A percentile compares a stretch with the other conserved stretches of the same genome.
Evolutionary conservation across 306 rosid species (phyloP).

Genomic region (Mimosa pudica): DNA sequence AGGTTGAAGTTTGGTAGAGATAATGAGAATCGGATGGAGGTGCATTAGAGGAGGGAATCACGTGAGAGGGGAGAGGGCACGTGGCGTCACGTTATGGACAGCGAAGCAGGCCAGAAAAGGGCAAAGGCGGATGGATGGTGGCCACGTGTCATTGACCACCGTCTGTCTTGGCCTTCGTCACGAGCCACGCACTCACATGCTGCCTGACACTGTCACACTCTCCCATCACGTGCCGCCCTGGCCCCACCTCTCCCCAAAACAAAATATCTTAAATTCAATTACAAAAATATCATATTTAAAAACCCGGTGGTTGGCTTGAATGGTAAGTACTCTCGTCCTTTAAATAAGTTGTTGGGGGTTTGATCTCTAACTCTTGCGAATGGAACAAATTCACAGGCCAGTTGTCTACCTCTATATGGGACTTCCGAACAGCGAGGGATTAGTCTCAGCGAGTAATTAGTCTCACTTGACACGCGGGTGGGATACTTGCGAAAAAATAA

Average conservation of each 20-base stretch:
- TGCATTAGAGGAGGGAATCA: conserved; percentile 30
- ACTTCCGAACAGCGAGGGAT: too few relatives aligned
- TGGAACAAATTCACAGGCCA: too few relatives aligned
- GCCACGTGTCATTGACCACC: conserved; percentile 77
- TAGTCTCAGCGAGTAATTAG: too few relatives aligned
- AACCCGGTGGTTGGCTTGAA: too few relatives aligned
- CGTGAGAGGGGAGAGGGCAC: conserved; percentile 52
- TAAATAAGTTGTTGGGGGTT: too few relatives aligned
- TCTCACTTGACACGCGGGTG: too few relatives aligned
- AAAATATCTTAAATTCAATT: background rate
- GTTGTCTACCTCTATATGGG: too few relatives aligned
- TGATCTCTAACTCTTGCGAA: too few relatives aligned
- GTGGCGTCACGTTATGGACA: conserved; percentile 54
- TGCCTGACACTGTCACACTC: conserved; percentile 51
- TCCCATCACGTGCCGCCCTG: conserved; percentile 57
- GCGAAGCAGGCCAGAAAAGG: conserved; percentile 37
- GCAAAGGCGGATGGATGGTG: conserved; percentile 23
- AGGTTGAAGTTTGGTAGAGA: background rate
- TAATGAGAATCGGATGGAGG: background rate
- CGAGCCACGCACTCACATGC: conserved; percentile 67
- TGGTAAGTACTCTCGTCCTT: too few relatives aligned
- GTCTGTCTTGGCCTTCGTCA: conserved; percentile 59
- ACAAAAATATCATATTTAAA: background rate
- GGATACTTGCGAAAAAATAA: background rate
- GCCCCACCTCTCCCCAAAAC: conserved; percentile 30